These are phyloP conservation scores for Gynandropsis gynandra DNA, from an alignment of 345 rosid genomes.

Conservation along the genomic window DNA sequence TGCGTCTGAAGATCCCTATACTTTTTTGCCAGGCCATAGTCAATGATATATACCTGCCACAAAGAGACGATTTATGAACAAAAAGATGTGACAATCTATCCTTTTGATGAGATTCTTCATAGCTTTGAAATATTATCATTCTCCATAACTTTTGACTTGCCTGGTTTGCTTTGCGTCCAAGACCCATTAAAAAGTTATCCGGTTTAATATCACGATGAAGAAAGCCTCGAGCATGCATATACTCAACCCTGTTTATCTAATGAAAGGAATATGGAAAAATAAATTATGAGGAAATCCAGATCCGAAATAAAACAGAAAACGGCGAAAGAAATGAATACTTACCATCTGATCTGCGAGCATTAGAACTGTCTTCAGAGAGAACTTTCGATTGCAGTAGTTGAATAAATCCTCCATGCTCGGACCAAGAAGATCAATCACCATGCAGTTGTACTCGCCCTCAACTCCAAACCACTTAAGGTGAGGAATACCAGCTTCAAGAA, in stretches of 20 bases:
- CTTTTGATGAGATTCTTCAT: neutral
- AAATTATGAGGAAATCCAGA: neutral
- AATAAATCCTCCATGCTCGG: slow-evolving; percentile 87
- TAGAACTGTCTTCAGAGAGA: slow-evolving; percentile 67
- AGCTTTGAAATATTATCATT: slow-evolving; percentile 4
- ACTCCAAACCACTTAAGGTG: slow-evolving; percentile 92
- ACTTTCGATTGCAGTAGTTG: slow-evolving; percentile 73
- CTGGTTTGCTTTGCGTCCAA: slow-evolving; percentile 97
- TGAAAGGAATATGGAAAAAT: neutral
- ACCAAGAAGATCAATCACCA: slow-evolving; percentile 93
- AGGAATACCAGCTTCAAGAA: slow-evolving; percentile 64
- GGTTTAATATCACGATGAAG: slow-evolving; percentile 98
- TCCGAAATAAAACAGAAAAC: neutral
- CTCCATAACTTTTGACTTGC: slow-evolving; percentile 22
- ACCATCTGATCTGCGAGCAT: slow-evolving; percentile 95
- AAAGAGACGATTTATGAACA: neutral
- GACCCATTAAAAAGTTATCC: slow-evolving; percentile 95
- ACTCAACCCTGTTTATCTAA: slow-evolving; percentile 83
- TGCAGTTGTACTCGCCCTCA: slow-evolving; percentile 66
- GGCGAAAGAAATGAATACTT: slow-evolving; percentile 5
- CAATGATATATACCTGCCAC: slow-evolving; percentile 33
- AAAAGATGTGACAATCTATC: neutral
- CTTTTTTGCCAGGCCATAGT: slow-evolving; percentile 33
- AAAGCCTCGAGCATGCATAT: slow-evolving; percentile 88
- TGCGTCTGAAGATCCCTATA: slow-evolving; percentile 34